Evolutionary conservation across 108 stramenopile genomes (phyloP), one percentile per base, ranked within the genome.

Genomic region (Mediolabrus comicus): DNA sequence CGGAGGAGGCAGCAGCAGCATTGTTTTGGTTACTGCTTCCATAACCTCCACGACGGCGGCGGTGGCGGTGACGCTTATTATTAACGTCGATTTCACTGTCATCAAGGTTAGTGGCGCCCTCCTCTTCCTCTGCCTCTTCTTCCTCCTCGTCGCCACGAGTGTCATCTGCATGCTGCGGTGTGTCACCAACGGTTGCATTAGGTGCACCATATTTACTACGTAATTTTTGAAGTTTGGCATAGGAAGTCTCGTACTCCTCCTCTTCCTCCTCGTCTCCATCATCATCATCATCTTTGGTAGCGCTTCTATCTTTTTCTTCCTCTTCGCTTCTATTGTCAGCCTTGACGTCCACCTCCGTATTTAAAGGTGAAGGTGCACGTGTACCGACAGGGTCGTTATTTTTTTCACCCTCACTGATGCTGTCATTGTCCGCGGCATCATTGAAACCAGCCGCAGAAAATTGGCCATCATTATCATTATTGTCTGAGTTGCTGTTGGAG

Each of bases 191-290:
- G 6, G 14, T 3, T 4, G 41, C 39, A 41, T n/a, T 41, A 28
- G 39, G 14, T 29, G 27, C 16, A 24, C n/a, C 29, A 2, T 17
- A 32, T 24, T 59, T 49, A 22, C 46, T 17, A 24, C 46, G 46
- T 12, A 59, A 22, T 19, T 59, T 59, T 35, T 59, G 31, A 59
- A 59, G 59, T 35, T 59, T 59, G 29, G 33, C 34, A 26, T 34
- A 59, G 24, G 59, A 59, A 32, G 59, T 59, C 35, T 59, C 59
- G n/a, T 59, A 59, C 12, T 35, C 59, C 19, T 59, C 59, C 8
- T 59, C 59, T 16, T 59, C 59, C 14, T 32, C 55, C 26, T 31
- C 28, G 1, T 57, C 55, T 57, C 12, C 49, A 4, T 9, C 49
- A 9, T 51, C 29, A 28, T 16, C 6, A 12, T 39, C 16, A 32